These are phyloP conservation scores for Cryptococcus sp. DNA, from an alignment of 1,284 basidiomycete genomes.

Conservation along the genomic window DNA sequence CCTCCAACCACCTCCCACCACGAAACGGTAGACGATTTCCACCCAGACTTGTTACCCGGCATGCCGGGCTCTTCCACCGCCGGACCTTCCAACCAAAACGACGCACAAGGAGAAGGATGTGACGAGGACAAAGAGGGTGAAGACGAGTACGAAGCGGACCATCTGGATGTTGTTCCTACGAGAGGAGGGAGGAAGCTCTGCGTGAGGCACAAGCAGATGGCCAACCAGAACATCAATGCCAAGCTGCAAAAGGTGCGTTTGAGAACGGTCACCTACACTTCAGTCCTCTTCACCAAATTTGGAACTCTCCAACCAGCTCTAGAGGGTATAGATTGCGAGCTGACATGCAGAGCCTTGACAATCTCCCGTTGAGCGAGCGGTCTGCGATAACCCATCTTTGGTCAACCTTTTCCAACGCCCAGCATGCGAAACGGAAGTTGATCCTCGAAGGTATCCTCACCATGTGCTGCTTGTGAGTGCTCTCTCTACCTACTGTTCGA, in stretches of 20 bases:
- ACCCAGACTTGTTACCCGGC: too few species aligned
- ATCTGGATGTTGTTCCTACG: slow-evolving; percentile 26
- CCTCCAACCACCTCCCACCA: too few species aligned
- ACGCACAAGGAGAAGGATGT: too few species aligned
- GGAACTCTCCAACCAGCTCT: too few species aligned
- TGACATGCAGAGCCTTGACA: slow-evolving; percentile 74
- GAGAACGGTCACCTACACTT: too few species aligned
- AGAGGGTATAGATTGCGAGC: too few species aligned
- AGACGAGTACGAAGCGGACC: neutral
- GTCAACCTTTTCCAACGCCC: slow-evolving; percentile 94
- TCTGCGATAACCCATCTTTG: slow-evolving; percentile 88
- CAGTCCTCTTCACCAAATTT: too few species aligned
- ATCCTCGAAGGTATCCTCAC: slow-evolving; percentile 96
- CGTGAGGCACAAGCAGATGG: slow-evolving; percentile 82
- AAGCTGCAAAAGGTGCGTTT: slow-evolving; percentile 81
- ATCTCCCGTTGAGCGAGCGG: slow-evolving; percentile 80
- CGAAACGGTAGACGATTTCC: too few species aligned
- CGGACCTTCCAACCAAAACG: neutral
- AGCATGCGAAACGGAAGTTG: slow-evolving; percentile 80
- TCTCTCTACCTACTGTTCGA: neutral
- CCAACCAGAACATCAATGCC: slow-evolving; percentile 87
- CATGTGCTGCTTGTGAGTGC: slow-evolving; percentile 86
- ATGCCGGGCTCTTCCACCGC: neutral
- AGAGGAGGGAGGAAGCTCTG: slow-evolving; percentile 43
- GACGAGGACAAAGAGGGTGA: too few species aligned